Percentiles rank a stretch among this genome's conserved stretches.
Evolutionary conservation across 257 asterid genomes (phyloP).

Genomic region (Jaltomata sinuosa): DNA sequence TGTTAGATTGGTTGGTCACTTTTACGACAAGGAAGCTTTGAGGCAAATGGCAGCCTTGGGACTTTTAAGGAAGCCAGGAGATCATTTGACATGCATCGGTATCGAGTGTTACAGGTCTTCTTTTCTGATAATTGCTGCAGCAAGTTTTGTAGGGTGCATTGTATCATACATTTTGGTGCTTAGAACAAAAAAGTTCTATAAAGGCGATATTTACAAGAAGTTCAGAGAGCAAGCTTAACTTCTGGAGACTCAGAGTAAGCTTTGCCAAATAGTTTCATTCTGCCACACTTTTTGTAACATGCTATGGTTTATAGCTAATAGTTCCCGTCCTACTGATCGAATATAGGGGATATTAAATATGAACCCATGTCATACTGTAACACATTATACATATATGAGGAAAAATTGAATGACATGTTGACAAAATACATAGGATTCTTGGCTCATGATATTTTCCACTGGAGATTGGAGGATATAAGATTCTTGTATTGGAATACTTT

Average conservation of each 20-base stretch:
- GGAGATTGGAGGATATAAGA: not conserved
- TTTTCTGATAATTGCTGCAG: conserved; percentile 52
- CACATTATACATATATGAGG: not conserved
- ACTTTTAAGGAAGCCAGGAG: conserved; percentile 13
- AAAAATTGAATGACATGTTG: not conserved
- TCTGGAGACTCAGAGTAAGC: not conserved
- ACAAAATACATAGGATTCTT: not conserved
- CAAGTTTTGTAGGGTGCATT: conserved; percentile 45
- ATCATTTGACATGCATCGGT: conserved; percentile 51
- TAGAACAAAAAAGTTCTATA: conserved; percentile 57
- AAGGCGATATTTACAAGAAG: conserved; percentile 63
- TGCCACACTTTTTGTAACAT: not conserved
- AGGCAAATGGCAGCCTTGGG: conserved; percentile 2
- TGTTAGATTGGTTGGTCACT: conserved; percentile 7
- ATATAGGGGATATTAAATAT: not conserved
- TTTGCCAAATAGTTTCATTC: not conserved
- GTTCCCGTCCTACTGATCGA: not conserved
- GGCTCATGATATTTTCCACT: not conserved
- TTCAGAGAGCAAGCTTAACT: conserved; percentile 28
- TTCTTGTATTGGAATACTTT: not conserved
- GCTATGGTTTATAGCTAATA: not conserved
- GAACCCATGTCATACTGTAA: not conserved
- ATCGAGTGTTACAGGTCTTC: conserved; percentile 43
- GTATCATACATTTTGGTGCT: conserved; percentile 52
- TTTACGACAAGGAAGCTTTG: conserved; percentile 7